These are phyloP conservation scores for Pelargonium australe DNA, from an alignment of 441 rosid species.

Conservation along the genomic window DNA sequence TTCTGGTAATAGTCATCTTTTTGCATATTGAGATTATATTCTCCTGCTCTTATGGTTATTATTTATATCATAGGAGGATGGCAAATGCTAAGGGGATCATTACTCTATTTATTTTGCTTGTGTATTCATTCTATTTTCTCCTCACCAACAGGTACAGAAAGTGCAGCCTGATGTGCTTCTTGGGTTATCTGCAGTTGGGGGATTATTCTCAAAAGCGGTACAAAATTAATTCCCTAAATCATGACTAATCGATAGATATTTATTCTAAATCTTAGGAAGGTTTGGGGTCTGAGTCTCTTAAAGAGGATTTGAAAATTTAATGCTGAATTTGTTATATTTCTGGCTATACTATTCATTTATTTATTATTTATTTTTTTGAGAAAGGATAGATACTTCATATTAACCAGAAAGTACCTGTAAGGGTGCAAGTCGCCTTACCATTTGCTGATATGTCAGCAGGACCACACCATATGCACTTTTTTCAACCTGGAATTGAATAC, in stretches of 20 bases:
- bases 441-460: neutral
- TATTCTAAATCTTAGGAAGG: too few relatives aligned
- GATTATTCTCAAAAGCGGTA: constrained; percentile 97
- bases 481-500: neutral
- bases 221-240: constrained; percentile 8
- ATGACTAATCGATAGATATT: neutral
- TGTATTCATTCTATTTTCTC: neutral
- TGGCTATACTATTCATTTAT: too few relatives aligned
- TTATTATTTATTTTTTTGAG: too few relatives aligned
- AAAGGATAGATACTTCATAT: too few relatives aligned
- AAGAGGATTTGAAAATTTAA: neutral
- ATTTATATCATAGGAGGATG: neutral
- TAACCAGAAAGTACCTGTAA: too few relatives aligned
- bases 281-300: neutral
- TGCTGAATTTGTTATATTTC: too few relatives aligned
- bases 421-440: neutral
- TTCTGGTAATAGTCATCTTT: neutral
- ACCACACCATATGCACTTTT: neutral
- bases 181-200: constrained; percentile 99
- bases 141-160: constrained; percentile 58
- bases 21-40: neutral
- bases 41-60: too few relatives aligned
- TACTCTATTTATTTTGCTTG: neutral
- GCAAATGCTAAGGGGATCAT: neutral
- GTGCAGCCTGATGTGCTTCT: constrained; percentile 99